A percentile compares a stretch with the other conserved stretches of the same genome.
These are phyloP conservation scores for Eucalyptus curtisii DNA, from an alignment of 345 rosid species.

Conservation along the genomic window DNA sequence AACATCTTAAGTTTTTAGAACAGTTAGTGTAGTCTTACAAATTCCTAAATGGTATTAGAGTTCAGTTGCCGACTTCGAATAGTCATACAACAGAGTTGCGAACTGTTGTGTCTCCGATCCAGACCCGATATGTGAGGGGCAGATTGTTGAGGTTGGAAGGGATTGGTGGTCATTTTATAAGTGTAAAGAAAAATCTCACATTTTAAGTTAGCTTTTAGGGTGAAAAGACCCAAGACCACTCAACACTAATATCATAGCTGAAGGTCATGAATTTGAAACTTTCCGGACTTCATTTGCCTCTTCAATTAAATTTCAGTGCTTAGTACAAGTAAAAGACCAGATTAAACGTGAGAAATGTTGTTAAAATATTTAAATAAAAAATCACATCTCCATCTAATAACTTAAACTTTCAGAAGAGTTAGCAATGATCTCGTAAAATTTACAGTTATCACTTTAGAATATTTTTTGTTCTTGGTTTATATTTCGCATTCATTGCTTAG, in stretches of 20 bases:
- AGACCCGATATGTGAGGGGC: accelerated
- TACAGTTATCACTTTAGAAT: neutral
- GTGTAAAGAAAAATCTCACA: too few species aligned
- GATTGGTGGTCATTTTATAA: too few species aligned
- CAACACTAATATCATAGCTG: accelerated
- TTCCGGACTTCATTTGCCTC: accelerated
- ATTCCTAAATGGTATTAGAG: too few species aligned
- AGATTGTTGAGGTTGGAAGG: too few species aligned
- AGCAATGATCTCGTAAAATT: accelerated
- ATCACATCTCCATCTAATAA: accelerated
- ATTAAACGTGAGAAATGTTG: accelerated
- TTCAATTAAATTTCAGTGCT: too few species aligned
- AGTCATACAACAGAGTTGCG: accelerated
- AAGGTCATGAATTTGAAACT: neutral
- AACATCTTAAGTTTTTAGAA: too few species aligned
- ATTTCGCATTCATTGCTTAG: neutral
- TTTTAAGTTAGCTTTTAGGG: too few species aligned
- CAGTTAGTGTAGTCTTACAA: too few species aligned
- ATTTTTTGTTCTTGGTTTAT: neutral
- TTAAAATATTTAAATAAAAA: too few species aligned
- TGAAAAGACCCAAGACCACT: too few species aligned
- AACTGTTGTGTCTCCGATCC: accelerated
- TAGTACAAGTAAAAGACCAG: accelerated
- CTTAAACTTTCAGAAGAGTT: too few species aligned
- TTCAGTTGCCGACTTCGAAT: too few species aligned